phyloP scores from a whole-genome alignment of 148 eudicot species.

The Cornus kousa region DNA sequence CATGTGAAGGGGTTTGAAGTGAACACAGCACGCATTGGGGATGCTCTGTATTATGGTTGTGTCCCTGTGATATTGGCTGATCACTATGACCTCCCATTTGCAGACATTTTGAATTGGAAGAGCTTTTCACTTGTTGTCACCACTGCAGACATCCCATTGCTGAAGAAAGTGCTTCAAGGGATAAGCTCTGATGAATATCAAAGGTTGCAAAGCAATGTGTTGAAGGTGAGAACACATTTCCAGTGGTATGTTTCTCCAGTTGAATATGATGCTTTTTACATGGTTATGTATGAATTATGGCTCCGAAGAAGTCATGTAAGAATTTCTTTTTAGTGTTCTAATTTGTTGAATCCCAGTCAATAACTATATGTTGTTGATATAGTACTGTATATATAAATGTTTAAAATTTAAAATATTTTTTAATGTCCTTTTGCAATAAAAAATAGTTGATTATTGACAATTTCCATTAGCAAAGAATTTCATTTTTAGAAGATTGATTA shows the following conservation, averaged over 20 bases:
- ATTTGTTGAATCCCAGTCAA: background rate
- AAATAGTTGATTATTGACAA: too few species aligned
- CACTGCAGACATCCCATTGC: conserved; percentile 48
- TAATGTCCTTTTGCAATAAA: too few species aligned
- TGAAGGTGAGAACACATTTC: conserved; percentile 58
- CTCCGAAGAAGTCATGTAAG: conserved; percentile 46
- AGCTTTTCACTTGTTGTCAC: conserved; percentile 62
- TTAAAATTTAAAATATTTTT: too few species aligned
- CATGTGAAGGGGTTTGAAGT: conserved; percentile 95
- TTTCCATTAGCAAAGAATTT: too few species aligned
- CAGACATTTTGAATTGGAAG: conserved; percentile 72
- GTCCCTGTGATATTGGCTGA: conserved; percentile 86
- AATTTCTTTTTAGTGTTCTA: background rate
- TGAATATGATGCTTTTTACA: conserved; percentile 64
- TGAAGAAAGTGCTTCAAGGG: conserved; percentile 60
- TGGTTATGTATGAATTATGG: conserved; percentile 78
- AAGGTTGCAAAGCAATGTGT: conserved; percentile 45
- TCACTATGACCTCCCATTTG: conserved; percentile 83
- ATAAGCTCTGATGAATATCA: conserved; percentile 37
- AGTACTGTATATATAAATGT: too few species aligned
- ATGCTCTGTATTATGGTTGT: conserved; percentile 82
- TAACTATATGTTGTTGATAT: too few species aligned
- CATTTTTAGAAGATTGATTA: too few species aligned
- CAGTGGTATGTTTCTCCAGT: conserved; percentile 48
- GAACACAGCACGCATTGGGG: conserved; percentile 85